phyloP scores from a whole-genome alignment of 2,329 filamentous ascomycete genomes.

The Pestalotiopsis sp. region DNA sequence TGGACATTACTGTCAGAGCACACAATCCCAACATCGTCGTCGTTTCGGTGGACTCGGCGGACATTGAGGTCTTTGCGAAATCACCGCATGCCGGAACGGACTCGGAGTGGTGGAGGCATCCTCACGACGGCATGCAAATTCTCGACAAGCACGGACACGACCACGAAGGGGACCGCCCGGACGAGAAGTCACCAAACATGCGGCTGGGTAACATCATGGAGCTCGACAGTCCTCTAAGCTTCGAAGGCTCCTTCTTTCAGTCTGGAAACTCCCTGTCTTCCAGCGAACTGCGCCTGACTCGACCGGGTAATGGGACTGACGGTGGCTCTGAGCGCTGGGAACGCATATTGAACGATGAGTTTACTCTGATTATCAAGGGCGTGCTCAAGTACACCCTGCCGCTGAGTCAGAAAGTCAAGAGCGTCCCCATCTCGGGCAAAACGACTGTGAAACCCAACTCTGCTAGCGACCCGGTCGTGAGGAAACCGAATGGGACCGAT shows the following conservation, averaged over 20 bases:
- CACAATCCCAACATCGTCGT: slow-evolving; percentile 93
- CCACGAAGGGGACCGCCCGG: slow-evolving; percentile 56
- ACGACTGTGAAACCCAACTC: slow-evolving; percentile 65
- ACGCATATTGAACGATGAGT: slow-evolving; percentile 85
- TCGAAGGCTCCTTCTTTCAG: slow-evolving; percentile 88
- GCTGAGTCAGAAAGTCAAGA: slow-evolving; percentile 62
- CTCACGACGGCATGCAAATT: slow-evolving; percentile 33
- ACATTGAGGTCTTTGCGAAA: slow-evolving; percentile 93
- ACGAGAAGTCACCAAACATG: slow-evolving; percentile 78
- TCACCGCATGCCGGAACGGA: slow-evolving; percentile 82
- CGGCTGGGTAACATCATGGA: slow-evolving; percentile 85
- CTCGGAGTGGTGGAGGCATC: slow-evolving; percentile 60
- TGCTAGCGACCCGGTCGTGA: slow-evolving; percentile 52
- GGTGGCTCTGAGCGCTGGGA: slow-evolving; percentile 89
- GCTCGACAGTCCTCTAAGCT: slow-evolving; percentile 86
- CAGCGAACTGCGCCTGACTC: slow-evolving; percentile 79
- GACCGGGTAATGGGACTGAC: slow-evolving; percentile 87
- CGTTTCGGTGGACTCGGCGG: slow-evolving; percentile 82
- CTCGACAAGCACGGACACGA: slow-evolving; percentile 42
- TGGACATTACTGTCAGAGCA: slow-evolving; percentile 85
- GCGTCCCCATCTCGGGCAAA: slow-evolving; percentile 62
- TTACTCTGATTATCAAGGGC: slow-evolving; percentile 89
- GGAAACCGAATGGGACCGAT: slow-evolving; percentile 40
- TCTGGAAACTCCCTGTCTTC: slow-evolving; percentile 72
- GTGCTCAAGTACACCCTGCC: slow-evolving; percentile 81